Base-by-base conservation (phyloP, 805 yeast genomes). In the Cyberlindnera xishuangbannaensis region DNA sequence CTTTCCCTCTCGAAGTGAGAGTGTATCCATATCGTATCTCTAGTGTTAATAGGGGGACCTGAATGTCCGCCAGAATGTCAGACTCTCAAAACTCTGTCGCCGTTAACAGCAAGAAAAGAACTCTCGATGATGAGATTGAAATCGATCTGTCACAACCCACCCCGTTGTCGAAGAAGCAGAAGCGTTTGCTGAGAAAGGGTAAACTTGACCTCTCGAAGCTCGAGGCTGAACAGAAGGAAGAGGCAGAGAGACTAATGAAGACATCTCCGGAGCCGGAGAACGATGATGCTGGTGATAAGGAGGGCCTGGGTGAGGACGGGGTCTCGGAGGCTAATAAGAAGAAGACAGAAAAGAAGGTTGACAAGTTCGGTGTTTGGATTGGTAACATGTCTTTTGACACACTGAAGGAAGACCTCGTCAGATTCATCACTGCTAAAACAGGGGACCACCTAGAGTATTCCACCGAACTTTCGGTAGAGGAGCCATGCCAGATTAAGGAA, bases 371-470 rank as follows among this genome's bases (percentile, higher is more conserved):
- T 28, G 92, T 87, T 22, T 92, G 98, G 98, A 73, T 92, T 29
- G 98, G 98, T 27, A 92, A 92, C 55, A 61, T 92, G 43, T 70
- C 95, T 0, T 92, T 81, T 50, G 92, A 84, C 33, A 85, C 96
- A 5, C 68, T 78, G 0, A 76, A 71, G 47, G 90, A 82, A 22
- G 94, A 87, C 43, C 52, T 92, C 21, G 62, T 64, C 11, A 67
- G 77, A 34, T 86, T 82, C 44, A 58, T 92, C 7, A 61, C 69
- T 2, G 69, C 73, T 8, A 83, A 80, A 51, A 73, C 90, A 0
- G 50, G 61, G 12, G 61, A 54, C 1, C 53, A 50, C 9, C 58
- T 58, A 4, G 63, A 53, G 6, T 55, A 44, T 16, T 36, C 52
- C 1, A 51, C 50, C 3, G 52, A 46, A 0, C 28, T 46, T 6